Evolutionary conservation across 306 rosid species (phyloP), one percentile per base, ranked within the genome.

Genomic region (Lathyrus aphaca): DNA sequence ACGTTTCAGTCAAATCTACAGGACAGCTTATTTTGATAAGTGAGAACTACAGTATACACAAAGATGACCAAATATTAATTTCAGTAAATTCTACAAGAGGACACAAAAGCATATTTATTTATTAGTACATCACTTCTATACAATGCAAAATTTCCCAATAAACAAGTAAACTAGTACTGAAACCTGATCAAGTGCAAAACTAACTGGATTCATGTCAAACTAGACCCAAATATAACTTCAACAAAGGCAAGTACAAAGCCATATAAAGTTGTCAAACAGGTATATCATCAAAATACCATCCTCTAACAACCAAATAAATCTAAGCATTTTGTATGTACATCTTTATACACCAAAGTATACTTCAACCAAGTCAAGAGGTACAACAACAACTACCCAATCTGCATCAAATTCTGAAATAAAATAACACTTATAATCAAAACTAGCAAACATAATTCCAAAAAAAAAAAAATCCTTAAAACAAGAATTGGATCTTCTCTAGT

Each of bases 21-120:
- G 42, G 71, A 32, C 6, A 69, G 23, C 42, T 71, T 49, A 54
- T 23, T 61, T 37, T n/a, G 8, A 48, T 66, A 21, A 71, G 72
- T 40, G 67, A 76, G 50, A 71, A 66, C 50, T 64, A 76, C 69
- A 77, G 64, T 64, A 17, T 46, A 76, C 76, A 76, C 68, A 67
- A 49, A 43, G 51, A 66, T 64, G 43, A 45, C 45, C 65, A 68
- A 43, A 68, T 68, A 12, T 15, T 45, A 46, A 35, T 66, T 46
- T 27, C 58, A 64, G 64, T 15, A 69, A 37, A 42, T 35, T 5
- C 43, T 27, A 15, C 59, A 8, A 5, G 64, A 53, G 69, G 17
- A 51, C 71, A 48, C 19, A 56, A 32, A 30, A 58, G 46, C 13
- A 58, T 32, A 59, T 45, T 25, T 2, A n/a, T n/a, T n/a, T 23